A percentile compares a stretch with the other conserved stretches of the same genome.
These are phyloP conservation scores for Fusarium robinianum DNA, from an alignment of 2,329 filamentous ascomycete genomes.

Conservation along the genomic window DNA sequence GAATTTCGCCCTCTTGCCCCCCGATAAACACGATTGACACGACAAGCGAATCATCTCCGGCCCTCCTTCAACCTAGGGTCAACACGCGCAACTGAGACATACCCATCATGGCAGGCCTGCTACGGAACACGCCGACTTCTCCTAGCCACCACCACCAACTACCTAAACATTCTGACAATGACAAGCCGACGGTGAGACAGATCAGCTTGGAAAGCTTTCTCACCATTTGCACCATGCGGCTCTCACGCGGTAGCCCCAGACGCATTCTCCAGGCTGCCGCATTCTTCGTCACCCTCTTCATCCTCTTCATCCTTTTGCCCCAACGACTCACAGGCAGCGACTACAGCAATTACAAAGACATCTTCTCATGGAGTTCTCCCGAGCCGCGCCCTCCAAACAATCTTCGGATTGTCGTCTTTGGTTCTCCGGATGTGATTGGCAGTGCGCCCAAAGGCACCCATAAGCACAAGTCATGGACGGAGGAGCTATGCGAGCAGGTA, in stretches of 20 bases:
- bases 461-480: conserved; percentile 49
- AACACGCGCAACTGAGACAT: background rate
- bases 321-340: conserved; percentile 29
- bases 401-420: conserved; percentile 57
- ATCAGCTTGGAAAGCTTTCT: conserved; percentile 39
- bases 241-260: conserved; percentile 45
- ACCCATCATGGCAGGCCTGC: conserved; percentile 32
- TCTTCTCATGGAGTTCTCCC: conserved; percentile 28
- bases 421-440: conserved; percentile 52
- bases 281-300: conserved; percentile 34
- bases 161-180: conserved; percentile 16
- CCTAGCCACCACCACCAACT: conserved; percentile 31
- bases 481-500: conserved; percentile 54
- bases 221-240: conserved; percentile 48
- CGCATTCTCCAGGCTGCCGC: conserved; percentile 36
- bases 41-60: too few relatives aligned
- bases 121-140: conserved; percentile 32
- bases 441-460: conserved; percentile 41
- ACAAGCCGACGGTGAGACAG: conserved; percentile 29
- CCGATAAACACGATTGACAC: too few relatives aligned
- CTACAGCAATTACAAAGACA: conserved; percentile 32
- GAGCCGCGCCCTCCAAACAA: conserved; percentile 36
- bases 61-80: too few relatives aligned
- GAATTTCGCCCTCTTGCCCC: too few relatives aligned
- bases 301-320: conserved; percentile 36